Base-by-base conservation (phyloP, 2,329 filamentous ascomycete genomes). In the Scedosporium apiospermum region DNA sequence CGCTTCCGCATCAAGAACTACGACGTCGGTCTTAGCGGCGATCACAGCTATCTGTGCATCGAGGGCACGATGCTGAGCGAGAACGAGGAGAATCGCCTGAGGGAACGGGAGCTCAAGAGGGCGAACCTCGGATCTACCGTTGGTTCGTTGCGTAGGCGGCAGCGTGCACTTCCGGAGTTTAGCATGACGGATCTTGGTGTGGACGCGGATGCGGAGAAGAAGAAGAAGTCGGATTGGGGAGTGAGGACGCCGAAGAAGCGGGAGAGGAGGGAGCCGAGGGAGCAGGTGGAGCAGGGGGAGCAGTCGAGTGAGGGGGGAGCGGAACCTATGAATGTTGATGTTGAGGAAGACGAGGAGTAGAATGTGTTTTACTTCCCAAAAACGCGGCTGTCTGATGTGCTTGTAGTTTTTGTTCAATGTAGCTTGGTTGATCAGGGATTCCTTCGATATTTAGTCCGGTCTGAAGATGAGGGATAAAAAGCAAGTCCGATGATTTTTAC, bases 1-100 rank as follows among this genome's bases (percentile, higher is more conserved):
- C 82, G 82, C 61, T 96, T 96, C 75, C 83, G 87, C 66, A 91
- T 97, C 70, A 86, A 88, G 67, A 91, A 96, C 72, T 90, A 95
- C 65, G 93, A 97, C 68, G 88, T 90, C 0, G 88, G 87, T 30
- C 82, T 86, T 57, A 90, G 89, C 66, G 85, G 86, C 61, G 85
- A 88, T 67, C 88, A 88, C 64, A 91, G 89, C 10, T 95, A 93
- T 71, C 76, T 98, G 65, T 92, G 88, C 67, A 87, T 97, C 65
- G 89, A 95, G 72, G 93, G 93, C 27, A 96, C 90, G n/a, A 88
- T 96, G 82, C 76, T 96, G 59, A 80, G 82, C 57, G 82, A 82
- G 53, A 82, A 84, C 21, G 87, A 86, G 26, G 91, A 96, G 75
- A 78, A 76, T 66, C 76, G 77, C 27, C 76, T 89, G 0, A 70